Conservation (phyloP, 768 basidiomycete species). For the Tulasnella sp. region DNA sequence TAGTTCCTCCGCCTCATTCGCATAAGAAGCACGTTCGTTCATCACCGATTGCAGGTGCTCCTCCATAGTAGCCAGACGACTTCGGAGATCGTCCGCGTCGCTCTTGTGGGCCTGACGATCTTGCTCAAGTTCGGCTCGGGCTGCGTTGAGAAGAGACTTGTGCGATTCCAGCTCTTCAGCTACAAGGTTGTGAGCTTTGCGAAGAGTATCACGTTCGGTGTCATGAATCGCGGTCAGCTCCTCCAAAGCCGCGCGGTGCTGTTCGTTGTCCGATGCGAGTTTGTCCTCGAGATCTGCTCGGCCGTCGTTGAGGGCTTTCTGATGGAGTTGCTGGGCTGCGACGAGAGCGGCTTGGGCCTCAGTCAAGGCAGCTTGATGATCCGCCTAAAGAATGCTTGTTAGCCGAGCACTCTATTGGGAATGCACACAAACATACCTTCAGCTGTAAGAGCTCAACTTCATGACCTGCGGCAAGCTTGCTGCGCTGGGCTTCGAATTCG, state of each 20-base stretch:
- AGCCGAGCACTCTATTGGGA: background rate
- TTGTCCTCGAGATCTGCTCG: conserved; percentile 37
- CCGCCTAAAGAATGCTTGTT: conserved; percentile 40
- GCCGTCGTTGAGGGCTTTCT: conserved; percentile 40
- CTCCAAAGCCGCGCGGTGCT: conserved; percentile 44
- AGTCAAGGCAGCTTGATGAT: conserved; percentile 48
- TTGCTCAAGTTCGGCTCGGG: conserved; percentile 37
- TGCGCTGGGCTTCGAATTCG: conserved; percentile 32
- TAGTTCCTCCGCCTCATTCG: conserved; percentile 44
- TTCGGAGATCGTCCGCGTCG: conserved; percentile 50
- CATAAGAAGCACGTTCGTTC: conserved; percentile 45
- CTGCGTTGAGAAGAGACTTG: conserved; percentile 47
- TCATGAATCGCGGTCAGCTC: conserved; percentile 50
- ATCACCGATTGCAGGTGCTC: conserved; percentile 45
- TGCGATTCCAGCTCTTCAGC: conserved; percentile 23
- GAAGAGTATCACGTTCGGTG: conserved; percentile 45
- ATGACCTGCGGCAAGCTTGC: conserved; percentile 33
- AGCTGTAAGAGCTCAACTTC: conserved; percentile 25
- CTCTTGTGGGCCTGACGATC: conserved; percentile 38
- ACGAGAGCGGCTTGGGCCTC: conserved; percentile 43
- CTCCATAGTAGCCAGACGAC: conserved; percentile 47
- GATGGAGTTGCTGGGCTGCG: conserved; percentile 39
- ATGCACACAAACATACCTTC: background rate
- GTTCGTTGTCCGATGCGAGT: conserved; percentile 48
- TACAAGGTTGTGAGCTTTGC: conserved; percentile 37